Base-by-base conservation (phyloP, 1,284 basidiomycete genomes). In the Phlebopus sp. region DNA sequence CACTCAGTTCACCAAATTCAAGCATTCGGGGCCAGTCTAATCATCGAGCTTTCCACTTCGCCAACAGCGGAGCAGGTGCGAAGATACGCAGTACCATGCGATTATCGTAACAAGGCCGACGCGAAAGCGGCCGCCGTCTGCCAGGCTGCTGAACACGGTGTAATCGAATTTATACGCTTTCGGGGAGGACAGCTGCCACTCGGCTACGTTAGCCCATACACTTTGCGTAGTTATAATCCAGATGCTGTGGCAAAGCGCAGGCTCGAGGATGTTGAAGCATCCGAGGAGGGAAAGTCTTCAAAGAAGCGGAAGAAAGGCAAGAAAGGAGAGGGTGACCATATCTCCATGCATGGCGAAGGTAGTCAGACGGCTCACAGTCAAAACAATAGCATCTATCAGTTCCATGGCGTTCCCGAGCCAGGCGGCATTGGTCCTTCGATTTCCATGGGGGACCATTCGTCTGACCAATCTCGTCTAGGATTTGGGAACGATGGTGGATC, bases 21-120 rank as follows among this genome's bases (percentile, higher is more conserved):
- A 84, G 83, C 79, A 3, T 78, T 72, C 44, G 79, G 81, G 14
- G 81, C 79, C 37, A 74, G 63, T 3, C 48, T 86, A 54, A 64
- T 60, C 2, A 60, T 82, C 35, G 65, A 70, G 36, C 55, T 82
- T n/a, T 69, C 69, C 8, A 51, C 64, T 31, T 44, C 57, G 9
- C 50, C 69, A 4, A 47, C 53, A 9, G 35, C 63, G 54, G 64
- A 70, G 18, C 61, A 71, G 39, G 55, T 65, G 30, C 70, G 69
- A 31, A 62, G 59, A 41, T 84, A 78, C 60, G 59, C 60, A 0
- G 76, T 77, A 9, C 64, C 73, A 14, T 57, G 68, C 13, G 73
- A 78, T 50, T 84, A 82, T 57, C 70, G 75, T 32, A 76, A 68
- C 27, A 79, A 79, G 53, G 69, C 68, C 11, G 83, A 86, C 51